These are phyloP conservation scores for Kwoniella dendrophila DNA, from an alignment of 768 basidiomycete species.

Conservation along the genomic window DNA sequence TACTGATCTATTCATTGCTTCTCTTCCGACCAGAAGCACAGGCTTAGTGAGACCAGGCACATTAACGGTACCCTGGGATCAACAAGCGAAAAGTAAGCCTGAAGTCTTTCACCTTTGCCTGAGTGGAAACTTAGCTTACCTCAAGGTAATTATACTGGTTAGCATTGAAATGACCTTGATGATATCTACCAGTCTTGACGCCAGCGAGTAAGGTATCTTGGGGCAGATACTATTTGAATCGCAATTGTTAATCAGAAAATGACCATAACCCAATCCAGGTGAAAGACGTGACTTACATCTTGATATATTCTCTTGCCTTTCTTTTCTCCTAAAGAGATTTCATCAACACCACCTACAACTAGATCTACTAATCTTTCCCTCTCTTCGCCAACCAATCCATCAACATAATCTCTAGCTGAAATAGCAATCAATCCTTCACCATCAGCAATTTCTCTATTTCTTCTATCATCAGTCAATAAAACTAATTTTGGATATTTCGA, in stretches of 20 bases:
- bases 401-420: slow-evolving; percentile 77
- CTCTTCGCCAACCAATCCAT: slow-evolving; percentile 64
- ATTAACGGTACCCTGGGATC: slow-evolving; percentile 72
- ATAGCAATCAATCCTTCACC: slow-evolving; percentile 58
- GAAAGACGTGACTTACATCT: slow-evolving; percentile 61
- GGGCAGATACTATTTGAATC: slow-evolving; percentile 71
- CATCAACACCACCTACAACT: slow-evolving; percentile 69
- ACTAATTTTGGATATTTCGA: slow-evolving; percentile 65
- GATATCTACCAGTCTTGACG: slow-evolving; percentile 76
- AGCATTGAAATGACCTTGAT: slow-evolving; percentile 93
- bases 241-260: background rate
- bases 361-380: slow-evolving; percentile 75
- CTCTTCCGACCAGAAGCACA: slow-evolving; percentile 79
- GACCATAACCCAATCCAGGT: background rate
- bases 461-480: slow-evolving; percentile 85
- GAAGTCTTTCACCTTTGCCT: background rate
- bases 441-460: slow-evolving; percentile 76
- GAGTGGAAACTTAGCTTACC: slow-evolving; percentile 57
- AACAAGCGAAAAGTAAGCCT: too few relatives aligned
- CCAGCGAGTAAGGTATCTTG: slow-evolving; percentile 73
- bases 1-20: slow-evolving; percentile 94
- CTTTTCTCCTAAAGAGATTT: slow-evolving; percentile 55
- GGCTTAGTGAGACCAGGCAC: slow-evolving; percentile 74
- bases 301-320: slow-evolving; percentile 61
- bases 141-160: slow-evolving; percentile 96